Evolutionary conservation across 129 eudicot genomes (phyloP).

Genomic region (Dittrichia graveolens): DNA sequence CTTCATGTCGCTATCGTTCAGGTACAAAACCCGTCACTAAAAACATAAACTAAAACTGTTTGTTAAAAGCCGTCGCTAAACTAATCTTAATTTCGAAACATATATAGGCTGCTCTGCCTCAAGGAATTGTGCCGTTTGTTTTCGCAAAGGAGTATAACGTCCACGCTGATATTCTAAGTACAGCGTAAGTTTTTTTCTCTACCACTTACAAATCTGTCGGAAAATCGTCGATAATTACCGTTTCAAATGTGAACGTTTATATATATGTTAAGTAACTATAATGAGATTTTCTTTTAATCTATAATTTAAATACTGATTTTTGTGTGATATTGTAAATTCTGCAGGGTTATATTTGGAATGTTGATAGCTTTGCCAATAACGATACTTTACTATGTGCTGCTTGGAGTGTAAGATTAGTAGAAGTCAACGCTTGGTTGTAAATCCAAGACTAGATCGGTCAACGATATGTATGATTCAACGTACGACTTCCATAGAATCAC

Average conservation of each 20-base stretch:
- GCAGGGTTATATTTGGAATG: conserved; percentile 98
- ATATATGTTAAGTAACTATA: too few relatives aligned
- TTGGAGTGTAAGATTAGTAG: conserved; percentile 55
- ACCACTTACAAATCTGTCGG: too few relatives aligned
- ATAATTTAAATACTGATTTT: not conserved
- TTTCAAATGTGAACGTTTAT: too few relatives aligned
- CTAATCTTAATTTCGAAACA: not conserved
- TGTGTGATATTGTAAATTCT: conserved; percentile 9
- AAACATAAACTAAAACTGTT: not conserved
- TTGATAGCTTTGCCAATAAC: conserved; percentile 90
- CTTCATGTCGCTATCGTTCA: conserved; percentile 94
- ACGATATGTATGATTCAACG: conserved; percentile 36
- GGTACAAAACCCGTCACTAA: conserved; percentile 41
- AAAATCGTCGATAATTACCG: too few relatives aligned
- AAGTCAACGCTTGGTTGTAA: conserved; percentile 33
- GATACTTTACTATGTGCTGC: conserved; percentile 85
- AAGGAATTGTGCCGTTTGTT: conserved; percentile 97
- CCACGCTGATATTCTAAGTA: conserved; percentile 88
- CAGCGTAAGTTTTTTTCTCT: conserved; percentile 62
- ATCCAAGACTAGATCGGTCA: conserved; percentile 43
- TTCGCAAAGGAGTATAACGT: conserved; percentile 95
- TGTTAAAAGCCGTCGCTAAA: not conserved
- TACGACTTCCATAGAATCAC: conserved; percentile 31
- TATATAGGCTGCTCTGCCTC: conserved; percentile 99
- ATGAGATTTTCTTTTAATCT: too few relatives aligned